A percentile compares a stretch with the other conserved stretches of the same genome.
Evolutionary conservation across 495 filamentous ascomycete species (phyloP).

Genomic region (Trichodelitschia bisporula): DNA sequence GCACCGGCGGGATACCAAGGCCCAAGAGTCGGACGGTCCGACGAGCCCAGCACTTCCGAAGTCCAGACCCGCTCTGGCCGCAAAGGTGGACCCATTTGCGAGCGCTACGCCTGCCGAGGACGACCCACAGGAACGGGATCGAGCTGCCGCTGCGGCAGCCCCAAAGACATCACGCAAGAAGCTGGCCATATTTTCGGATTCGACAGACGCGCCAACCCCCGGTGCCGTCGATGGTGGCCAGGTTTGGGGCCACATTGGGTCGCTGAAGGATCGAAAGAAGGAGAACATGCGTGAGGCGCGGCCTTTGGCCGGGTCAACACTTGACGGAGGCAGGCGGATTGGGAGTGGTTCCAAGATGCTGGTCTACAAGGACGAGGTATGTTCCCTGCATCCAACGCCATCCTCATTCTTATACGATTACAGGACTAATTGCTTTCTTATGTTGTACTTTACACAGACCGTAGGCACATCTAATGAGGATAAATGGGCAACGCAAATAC

Average conservation of each 20-base stretch:
- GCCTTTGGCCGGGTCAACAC: slow-evolving; percentile 77
- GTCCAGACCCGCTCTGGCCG: slow-evolving; percentile 61
- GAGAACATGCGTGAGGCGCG: slow-evolving; percentile 72
- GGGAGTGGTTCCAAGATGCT: slow-evolving; percentile 55
- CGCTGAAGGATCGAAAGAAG: slow-evolving; percentile 68
- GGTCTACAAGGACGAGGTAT: slow-evolving; percentile 91
- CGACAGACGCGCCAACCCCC: slow-evolving; percentile 22
- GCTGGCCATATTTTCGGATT: slow-evolving; percentile 77
- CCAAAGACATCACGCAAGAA: too few species aligned
- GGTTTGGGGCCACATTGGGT: slow-evolving; percentile 85
- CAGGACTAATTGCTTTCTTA: slow-evolving; percentile 74
- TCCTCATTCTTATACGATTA: slow-evolving; percentile 56
- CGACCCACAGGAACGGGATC: slow-evolving; percentile 44
- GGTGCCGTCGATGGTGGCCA: slow-evolving; percentile 13
- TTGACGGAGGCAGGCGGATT: slow-evolving; percentile 68
- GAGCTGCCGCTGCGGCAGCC: slow-evolving; percentile 18
- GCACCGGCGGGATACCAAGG: slow-evolving; percentile 37
- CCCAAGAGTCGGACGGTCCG: slow-evolving; percentile 29
- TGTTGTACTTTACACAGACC: slow-evolving; percentile 29
- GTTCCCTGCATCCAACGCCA: slow-evolving; percentile 22
- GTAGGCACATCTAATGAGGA: slow-evolving; percentile 13
- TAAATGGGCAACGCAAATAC: background rate
- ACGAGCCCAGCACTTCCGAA: slow-evolving; percentile 66
- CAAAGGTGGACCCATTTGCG: slow-evolving; percentile 65
- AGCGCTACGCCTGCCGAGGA: slow-evolving; percentile 15